Conservation (phyloP, 129 eudicot genomes). For the Lonicera japonica region DNA sequence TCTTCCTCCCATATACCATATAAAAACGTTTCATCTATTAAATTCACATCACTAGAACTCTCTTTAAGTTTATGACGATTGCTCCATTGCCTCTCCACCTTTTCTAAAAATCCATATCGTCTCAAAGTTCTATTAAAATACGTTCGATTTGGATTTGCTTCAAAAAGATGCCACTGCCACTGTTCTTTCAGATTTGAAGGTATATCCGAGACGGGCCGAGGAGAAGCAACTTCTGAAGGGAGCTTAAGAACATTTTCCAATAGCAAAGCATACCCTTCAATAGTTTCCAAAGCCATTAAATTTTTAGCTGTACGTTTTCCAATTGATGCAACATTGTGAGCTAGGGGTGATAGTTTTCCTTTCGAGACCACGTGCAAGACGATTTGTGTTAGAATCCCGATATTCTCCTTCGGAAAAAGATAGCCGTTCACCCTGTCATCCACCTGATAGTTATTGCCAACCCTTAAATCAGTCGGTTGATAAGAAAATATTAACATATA, state of each 20-base stretch:
- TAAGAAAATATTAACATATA: no score
- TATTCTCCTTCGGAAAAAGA: conserved; percentile 66
- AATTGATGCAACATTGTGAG: conserved; percentile 57
- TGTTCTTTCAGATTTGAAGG: conserved; percentile 44
- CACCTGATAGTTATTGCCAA: conserved; percentile 46
- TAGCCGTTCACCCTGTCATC: conserved; percentile 88
- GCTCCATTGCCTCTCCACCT: conserved; percentile 47
- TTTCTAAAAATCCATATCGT: conserved; percentile 33
- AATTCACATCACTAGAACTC: conserved; percentile 20
- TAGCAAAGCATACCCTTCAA: conserved; percentile 77
- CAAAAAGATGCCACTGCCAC: conserved; percentile 79
- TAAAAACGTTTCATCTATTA: conserved; percentile 48
- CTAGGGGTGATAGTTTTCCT: conserved; percentile 56
- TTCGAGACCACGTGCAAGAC: conserved; percentile 41
- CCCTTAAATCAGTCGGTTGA: conserved; percentile 20
- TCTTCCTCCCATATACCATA: conserved; percentile 87
- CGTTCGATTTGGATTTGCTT: conserved; percentile 25
- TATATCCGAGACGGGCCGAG: conserved; percentile 49
- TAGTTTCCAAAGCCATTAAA: conserved; percentile 68
- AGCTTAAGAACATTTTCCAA: conserved; percentile 56
- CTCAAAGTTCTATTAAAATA: conserved; percentile 36
- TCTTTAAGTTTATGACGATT: conserved; percentile 20
- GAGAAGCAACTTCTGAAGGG: conserved; percentile 83
- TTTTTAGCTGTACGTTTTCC: conserved; percentile 73
- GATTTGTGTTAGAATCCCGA: conserved; percentile 42